Evolutionary conservation across 192 early-diverging fungal genomes (phyloP), one percentile per base, ranked within the genome.

Genomic region (Coemansia sp.): DNA sequence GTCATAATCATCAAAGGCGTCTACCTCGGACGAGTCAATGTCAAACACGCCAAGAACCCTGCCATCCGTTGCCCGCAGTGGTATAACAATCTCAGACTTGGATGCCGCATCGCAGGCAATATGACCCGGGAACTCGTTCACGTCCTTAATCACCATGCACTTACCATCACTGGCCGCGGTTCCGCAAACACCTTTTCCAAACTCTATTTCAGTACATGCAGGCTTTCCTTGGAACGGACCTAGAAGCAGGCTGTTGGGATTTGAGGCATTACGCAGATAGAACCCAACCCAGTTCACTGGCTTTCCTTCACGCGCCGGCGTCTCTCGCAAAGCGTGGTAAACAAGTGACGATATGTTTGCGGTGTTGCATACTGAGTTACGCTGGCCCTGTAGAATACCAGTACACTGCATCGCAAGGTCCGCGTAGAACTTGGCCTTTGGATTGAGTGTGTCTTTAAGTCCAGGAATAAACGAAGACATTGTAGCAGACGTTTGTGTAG

Each of bases 211-310:
- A 5, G 92, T 94, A 73, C 95, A 97, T 6, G 95, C 95, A 0
- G 93, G 82, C 61, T 88, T 89, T 58, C 94, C 94, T 67, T 97
- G 93, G 80, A 97, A 97, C 32, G 95, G 95, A 1, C 93, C 95
- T 60, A 97, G 78, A 19, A 88, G 77, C 72, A 95, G 61, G 14
- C 70, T 51, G 22, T 39, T 58, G 2, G 66, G 11, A 39, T 70
- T 72, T 23, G 70, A 72, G 46, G 76, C 72, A 66, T 91, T 80
- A 0, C 82, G 61, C n/a, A 93, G 66, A 60, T 96, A 94, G 76
- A 94, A 94, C 0, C 94, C 93, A 22, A 80, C 89, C 89, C 89
- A 90, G 71, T 90, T 90, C 54, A 91, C 87, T 20, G 85, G 87
- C 62, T 90, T 89, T 30, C 71, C 74, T 59, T 85, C 61, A 51